Evolutionary conservation across 2,329 filamentous ascomycete genomes (phyloP).

Genomic region (Endothia cerciana): DNA sequence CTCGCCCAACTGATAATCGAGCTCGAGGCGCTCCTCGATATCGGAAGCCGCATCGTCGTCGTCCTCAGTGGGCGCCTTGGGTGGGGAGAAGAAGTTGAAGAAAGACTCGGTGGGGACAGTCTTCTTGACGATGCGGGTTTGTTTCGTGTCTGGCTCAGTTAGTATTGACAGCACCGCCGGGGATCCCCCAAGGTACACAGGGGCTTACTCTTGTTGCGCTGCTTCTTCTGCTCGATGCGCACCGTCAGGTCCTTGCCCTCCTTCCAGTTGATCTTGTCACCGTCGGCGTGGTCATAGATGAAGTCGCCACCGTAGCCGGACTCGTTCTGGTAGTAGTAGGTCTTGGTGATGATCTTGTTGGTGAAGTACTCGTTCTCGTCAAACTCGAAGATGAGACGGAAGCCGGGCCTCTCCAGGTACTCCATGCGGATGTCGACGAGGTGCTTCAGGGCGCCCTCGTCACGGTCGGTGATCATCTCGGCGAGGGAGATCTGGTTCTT

Average conservation of each 20-base stretch:
- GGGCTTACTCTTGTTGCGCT: slow-evolving; percentile 93
- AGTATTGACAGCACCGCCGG: slow-evolving; percentile 15
- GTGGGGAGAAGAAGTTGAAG: slow-evolving; percentile 98
- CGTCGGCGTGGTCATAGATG: slow-evolving; percentile 98
- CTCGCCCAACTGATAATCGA: slow-evolving; percentile 98
- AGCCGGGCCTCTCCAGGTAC: slow-evolving; percentile 96
- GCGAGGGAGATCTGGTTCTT: slow-evolving; percentile 98
- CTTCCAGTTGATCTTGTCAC: slow-evolving; percentile 98
- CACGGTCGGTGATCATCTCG: slow-evolving; percentile 98
- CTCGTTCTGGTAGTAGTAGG: slow-evolving; percentile 99
- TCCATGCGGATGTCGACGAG: slow-evolving; percentile 97
- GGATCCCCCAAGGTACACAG: background rate
- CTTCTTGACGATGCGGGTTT: slow-evolving; percentile 98
- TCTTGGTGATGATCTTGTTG: slow-evolving; percentile 97
- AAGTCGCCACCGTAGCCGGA: slow-evolving; percentile 98
- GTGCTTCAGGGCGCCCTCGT: slow-evolving; percentile 90
- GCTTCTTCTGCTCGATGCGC: slow-evolving; percentile 97
- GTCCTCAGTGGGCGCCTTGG: slow-evolving; percentile 77
- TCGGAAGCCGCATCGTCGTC: slow-evolving; percentile 80
- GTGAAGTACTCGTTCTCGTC: slow-evolving; percentile 93
- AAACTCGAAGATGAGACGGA: slow-evolving; percentile 98
- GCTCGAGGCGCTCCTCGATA: slow-evolving; percentile 95
- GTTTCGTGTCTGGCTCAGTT: slow-evolving; percentile 81
- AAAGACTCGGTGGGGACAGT: slow-evolving; percentile 98
- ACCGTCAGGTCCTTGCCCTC: slow-evolving; percentile 90